Conservation (phyloP, 2,329 filamentous ascomycete species). For the Aspergillus tanneri region DNA sequence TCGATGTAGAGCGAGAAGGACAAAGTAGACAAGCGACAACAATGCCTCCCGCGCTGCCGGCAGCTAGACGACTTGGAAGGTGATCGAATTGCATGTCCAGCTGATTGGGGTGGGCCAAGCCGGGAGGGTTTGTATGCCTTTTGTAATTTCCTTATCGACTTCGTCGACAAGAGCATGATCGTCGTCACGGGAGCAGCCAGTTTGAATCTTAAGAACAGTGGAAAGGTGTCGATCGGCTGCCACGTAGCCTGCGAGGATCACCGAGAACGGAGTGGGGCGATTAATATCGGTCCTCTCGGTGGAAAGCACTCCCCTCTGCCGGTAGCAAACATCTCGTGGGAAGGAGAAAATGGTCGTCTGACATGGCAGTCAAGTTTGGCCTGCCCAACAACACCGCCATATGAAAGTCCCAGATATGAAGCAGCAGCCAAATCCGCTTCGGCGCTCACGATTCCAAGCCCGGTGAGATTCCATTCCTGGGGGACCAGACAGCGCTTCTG, state of each 20-base stretch:
- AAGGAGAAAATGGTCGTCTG: slow-evolving; percentile 12
- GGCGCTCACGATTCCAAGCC: slow-evolving; percentile 1
- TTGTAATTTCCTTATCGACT: slow-evolving; percentile 12
- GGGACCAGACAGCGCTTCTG: too few relatives aligned
- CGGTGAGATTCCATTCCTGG: too few relatives aligned
- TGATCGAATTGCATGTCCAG: slow-evolving; percentile 18
- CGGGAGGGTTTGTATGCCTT: slow-evolving; percentile 10
- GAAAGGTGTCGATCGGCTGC: slow-evolving; percentile 9
- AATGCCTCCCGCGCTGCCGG: slow-evolving; percentile 17
- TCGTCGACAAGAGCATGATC: slow-evolving; percentile 13
- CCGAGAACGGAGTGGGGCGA: slow-evolving; percentile 4
- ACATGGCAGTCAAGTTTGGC: slow-evolving; percentile 16
- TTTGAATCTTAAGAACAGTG: slow-evolving; percentile 4
- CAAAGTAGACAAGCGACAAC: slow-evolving; percentile 16
- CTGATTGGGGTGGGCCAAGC: slow-evolving; percentile 17
- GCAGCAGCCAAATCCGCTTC: slow-evolving; percentile 16
- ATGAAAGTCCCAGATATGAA: slow-evolving; percentile 24
- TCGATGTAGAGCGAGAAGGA: slow-evolving; percentile 21
- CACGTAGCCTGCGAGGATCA: slow-evolving; percentile 11
- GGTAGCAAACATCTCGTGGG: slow-evolving; percentile 7
- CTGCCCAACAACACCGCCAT: slow-evolving; percentile 23
- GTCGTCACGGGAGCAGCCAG: background rate
- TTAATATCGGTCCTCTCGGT: slow-evolving; percentile 12
- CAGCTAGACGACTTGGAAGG: slow-evolving; percentile 15
- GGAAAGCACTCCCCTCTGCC: slow-evolving; percentile 7